Base-by-base conservation (phyloP, 169 alveolate species). In the Perkinsus marinus region DNA sequence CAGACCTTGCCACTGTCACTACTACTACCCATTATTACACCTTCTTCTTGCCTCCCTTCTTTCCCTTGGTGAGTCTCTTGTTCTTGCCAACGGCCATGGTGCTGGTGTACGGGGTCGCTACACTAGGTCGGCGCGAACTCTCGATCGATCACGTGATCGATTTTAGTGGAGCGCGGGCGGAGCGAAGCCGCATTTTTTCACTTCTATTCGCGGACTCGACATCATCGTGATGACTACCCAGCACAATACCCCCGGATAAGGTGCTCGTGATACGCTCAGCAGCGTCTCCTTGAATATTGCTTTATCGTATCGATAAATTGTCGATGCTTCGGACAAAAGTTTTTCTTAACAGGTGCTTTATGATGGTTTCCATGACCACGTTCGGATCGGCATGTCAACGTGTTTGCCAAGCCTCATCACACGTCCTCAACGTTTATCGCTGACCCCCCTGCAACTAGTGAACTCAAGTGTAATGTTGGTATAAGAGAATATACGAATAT, bases 41-140 rank as follows among this genome's bases (percentile, higher is more conserved):
- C 96, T 98, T 98, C 98, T 98, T 98, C 96, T 98, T 98, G 79
- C 97, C 98, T 91, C 99, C 99, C 96, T 98, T 98, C 95, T 97
- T 97, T 68, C 99, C 99, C 97, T 98, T 98, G 96, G 98, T 97
- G 93, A 97, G 97, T 94, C 99, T 95, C 93, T 98, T 98, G 95
- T 98, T 98, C 97, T 98, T 98, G 43, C 99, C 99, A 90, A 97
- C 97, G 93, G 99, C 98, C 99, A 98, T 98, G 92, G 94, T 94
- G 41, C 91, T 38, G 90, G 90, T 89, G 57, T 90, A 39, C 79
- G 79, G 79, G 79, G 79, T 57, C 36, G 79, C 79, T 57, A 2
- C 79, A 57, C 79, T 2, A 19, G 37, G 37, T 57, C 79, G 79
- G 79, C 79, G 79, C 79, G 79, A 57, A 57, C 79, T 57, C 79